Base-by-base conservation (phyloP, 495 filamentous ascomycete species). In the Penicillium dipodomyicola region DNA sequence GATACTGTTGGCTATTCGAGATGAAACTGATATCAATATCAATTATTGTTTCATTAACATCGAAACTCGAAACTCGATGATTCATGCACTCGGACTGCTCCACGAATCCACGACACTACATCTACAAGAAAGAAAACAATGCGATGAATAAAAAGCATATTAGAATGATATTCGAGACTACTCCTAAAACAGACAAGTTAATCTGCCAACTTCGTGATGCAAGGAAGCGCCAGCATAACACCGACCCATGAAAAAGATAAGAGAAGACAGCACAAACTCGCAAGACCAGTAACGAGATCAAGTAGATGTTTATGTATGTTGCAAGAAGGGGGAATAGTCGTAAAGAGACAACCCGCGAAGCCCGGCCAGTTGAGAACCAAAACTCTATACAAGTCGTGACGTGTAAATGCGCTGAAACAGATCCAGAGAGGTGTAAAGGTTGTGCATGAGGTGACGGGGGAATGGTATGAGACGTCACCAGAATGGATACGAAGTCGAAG, bases 371-470 rank as follows among this genome's bases (percentile, higher is more conserved):
- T 58, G 52, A 59, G 45, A 56, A 63, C 55, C 59, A 40, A 23
- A 67, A 63, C 60, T 69, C 67, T 67, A 69, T 69, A 60, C 63
- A 67, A 52, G 59, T 60, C 60, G 44, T 62, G 58, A 60, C 54
- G 51, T 66, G 54, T 66, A 59, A 64, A 67, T 65, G 62, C 59
- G 57, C 54, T 41, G 56, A 54, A 53, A 48, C 44, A 53, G 41
- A 58, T 56, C 42, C 47, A 48, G 41, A 47, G 10, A 49, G 33
- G 39, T 52, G 23, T 22, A 14, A 17, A 32, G 48, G 30, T 40
- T 25, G 39, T 56, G 48, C 46, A 29, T 55, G 46, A 61, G 54
- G 58, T 56, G 40, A 32, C 22, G 32, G 39, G 42, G 35, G 17
- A 25, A 52, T 46, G 50, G 55, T 51, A 59, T 59, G 56, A 55